phyloP scores from a whole-genome alignment of 768 basidiomycete species.

The Termitomyces sp. region DNA sequence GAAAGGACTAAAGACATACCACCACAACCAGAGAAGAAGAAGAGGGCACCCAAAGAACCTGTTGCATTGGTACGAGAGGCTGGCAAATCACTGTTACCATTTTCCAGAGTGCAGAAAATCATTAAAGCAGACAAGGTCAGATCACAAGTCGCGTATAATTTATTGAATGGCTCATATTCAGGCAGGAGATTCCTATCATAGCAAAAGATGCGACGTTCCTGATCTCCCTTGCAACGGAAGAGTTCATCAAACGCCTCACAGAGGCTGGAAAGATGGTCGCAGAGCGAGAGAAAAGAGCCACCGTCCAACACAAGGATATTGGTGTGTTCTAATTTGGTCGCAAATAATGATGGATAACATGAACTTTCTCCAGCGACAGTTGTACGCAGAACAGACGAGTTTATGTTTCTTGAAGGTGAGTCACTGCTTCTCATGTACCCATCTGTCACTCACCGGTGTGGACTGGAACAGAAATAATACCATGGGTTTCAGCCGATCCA shows the following conservation, averaged over 20 bases:
- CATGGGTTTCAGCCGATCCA: constrained; percentile 45
- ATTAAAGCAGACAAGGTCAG: constrained; percentile 82
- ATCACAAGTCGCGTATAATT: constrained; percentile 2
- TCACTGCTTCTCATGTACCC: neutral
- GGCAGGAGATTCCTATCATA: constrained; percentile 72
- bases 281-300: constrained; percentile 67
- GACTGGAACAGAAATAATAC: constrained; percentile 51
- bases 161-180: neutral
- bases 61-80: constrained; percentile 28
- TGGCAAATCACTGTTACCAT: constrained; percentile 75
- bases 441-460: neutral
- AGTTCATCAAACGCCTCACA: constrained; percentile 76
- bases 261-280: constrained; percentile 73
- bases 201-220: constrained; percentile 78
- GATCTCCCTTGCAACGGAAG: constrained; percentile 83
- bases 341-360: neutral
- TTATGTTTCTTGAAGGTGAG: constrained; percentile 75
- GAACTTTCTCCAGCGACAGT: constrained; percentile 46
- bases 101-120: constrained; percentile 78
- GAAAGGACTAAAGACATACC: constrained; percentile 8
- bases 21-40: constrained; percentile 25
- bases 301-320: constrained; percentile 77
- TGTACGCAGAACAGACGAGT: constrained; percentile 69
- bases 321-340: constrained; percentile 43
- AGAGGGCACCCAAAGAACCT: constrained; percentile 25